Percentiles rank a stretch among this genome's conserved stretches.
Evolutionary conservation across 495 filamentous ascomycete genomes (phyloP).

Genomic region (Podospora didyma): DNA sequence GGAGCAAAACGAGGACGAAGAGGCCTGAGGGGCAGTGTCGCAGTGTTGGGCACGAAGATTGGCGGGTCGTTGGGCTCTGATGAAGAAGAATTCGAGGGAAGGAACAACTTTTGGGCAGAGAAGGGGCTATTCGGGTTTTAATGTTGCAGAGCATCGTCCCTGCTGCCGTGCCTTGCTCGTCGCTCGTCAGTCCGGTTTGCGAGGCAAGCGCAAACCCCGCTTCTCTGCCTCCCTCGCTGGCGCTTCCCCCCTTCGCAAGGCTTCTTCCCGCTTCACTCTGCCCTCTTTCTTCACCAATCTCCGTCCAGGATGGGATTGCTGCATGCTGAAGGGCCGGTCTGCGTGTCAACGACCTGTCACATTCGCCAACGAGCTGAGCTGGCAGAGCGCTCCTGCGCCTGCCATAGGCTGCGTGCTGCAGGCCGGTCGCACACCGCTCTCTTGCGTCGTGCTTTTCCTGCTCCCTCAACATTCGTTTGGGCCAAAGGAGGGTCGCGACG

Average conservation of each 20-base stretch:
- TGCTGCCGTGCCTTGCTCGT: constrained; percentile 1
- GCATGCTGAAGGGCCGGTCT: constrained; percentile 1
- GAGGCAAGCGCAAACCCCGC: background rate
- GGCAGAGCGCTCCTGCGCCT: constrained; percentile 24
- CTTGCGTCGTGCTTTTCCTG: constrained; percentile 22
- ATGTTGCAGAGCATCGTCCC: constrained; percentile 23
- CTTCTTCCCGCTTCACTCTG: constrained; percentile 21
- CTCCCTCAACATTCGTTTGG: no score
- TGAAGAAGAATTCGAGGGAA: constrained; percentile 27
- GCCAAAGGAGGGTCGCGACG: constrained; percentile 16
- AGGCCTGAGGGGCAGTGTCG: constrained; percentile 6
- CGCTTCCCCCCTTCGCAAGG: constrained; percentile 4
- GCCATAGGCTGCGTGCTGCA: constrained; percentile 24
- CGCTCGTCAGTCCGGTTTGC: background rate
- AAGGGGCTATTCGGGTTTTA: constrained; percentile 48
- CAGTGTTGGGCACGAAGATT: constrained; percentile 42
- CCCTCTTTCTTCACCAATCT: constrained; percentile 8
- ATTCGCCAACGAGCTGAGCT: constrained; percentile 26
- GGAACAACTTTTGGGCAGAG: constrained; percentile 44
- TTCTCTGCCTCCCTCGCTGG: background rate
- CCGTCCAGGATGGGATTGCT: background rate
- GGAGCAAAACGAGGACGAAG: constrained; percentile 3
- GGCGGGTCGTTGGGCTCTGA: constrained; percentile 42
- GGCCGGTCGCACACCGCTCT: constrained; percentile 21
- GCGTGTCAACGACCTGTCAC: constrained; percentile 28